Conservation (phyloP, 257 asterid genomes). For the Ilex asprella region DNA sequence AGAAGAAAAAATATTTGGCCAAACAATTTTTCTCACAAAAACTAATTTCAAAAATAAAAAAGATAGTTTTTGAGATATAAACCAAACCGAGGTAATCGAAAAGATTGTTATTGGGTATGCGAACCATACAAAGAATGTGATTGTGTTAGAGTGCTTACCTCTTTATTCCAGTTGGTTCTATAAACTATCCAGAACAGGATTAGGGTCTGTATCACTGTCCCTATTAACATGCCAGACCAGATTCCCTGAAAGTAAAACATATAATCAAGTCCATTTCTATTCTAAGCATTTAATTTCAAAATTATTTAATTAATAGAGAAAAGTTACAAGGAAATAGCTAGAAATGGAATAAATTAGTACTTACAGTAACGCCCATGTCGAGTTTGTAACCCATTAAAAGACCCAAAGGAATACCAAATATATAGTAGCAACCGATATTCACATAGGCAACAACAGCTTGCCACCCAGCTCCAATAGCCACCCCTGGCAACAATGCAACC, state of each 20-base stretch:
- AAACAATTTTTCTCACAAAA: neutral
- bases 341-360: neutral
- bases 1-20: too few relatives aligned
- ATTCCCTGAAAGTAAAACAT: conserved; percentile 4
- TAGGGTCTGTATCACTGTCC: conserved; percentile 13
- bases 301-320: too few relatives aligned
- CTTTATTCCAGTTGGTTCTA: conserved; percentile 22
- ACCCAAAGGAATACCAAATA: conserved; percentile 43
- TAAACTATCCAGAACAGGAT: conserved; percentile 12
- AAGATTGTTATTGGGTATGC: too few relatives aligned
- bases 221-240: conserved; percentile 17
- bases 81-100: too few relatives aligned
- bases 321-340: too few relatives aligned
- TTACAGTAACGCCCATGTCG: conserved; percentile 28
- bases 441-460: conserved; percentile 48
- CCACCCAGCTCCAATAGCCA: conserved; percentile 67
- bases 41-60: too few relatives aligned
- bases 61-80: too few relatives aligned
- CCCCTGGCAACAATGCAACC: conserved; percentile 23
- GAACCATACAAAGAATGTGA: neutral
- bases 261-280: too few relatives aligned
- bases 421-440: conserved; percentile 39
- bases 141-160: conserved; percentile 2
- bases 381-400: conserved; percentile 32
- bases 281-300: too few relatives aligned